Evolutionary conservation across 805 yeast species (phyloP).

Genomic region (Kodamaea neixiangensis): DNA sequence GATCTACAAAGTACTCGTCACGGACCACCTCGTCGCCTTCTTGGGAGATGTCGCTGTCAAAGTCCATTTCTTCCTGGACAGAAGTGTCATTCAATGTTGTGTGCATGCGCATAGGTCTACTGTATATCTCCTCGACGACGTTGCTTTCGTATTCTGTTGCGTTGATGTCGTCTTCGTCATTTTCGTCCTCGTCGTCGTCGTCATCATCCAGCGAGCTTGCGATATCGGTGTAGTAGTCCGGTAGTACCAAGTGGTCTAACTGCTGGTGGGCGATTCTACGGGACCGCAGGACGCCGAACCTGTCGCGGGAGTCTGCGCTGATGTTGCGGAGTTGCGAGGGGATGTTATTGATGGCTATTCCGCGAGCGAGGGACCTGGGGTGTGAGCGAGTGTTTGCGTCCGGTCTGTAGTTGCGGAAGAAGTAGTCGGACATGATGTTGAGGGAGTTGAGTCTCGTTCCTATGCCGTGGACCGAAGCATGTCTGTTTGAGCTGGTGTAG

Average conservation of each 20-base stretch:
- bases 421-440: constrained; percentile 16
- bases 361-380: constrained; percentile 2
- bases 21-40: constrained; percentile 7
- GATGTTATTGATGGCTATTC: constrained; percentile 10
- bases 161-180: constrained; percentile 12
- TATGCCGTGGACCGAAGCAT: constrained; percentile 9
- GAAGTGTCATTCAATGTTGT: neutral
- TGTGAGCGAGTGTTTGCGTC: neutral
- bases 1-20: constrained; percentile 6
- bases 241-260: constrained; percentile 3
- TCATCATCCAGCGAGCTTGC: constrained; percentile 9
- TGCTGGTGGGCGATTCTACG: neutral
- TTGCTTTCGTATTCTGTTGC: constrained; percentile 1
- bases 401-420: constrained; percentile 12
- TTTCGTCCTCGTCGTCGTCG: constrained; percentile 11
- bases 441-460: constrained; percentile 15
- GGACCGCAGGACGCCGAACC: constrained; percentile 1
- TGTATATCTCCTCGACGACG: constrained; percentile 1
- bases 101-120: constrained; percentile 2
- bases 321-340: constrained; percentile 12
- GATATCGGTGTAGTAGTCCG: constrained; percentile 8
- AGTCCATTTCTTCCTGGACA: constrained; percentile 3
- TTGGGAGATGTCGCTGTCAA: neutral
- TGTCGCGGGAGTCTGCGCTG: constrained; percentile 1
- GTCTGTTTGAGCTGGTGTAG: constrained; percentile 3